Evolutionary conservation across 257 asterid species (phyloP), one percentile per base, ranked within the genome.

Genomic region (Apocynum venetum): DNA sequence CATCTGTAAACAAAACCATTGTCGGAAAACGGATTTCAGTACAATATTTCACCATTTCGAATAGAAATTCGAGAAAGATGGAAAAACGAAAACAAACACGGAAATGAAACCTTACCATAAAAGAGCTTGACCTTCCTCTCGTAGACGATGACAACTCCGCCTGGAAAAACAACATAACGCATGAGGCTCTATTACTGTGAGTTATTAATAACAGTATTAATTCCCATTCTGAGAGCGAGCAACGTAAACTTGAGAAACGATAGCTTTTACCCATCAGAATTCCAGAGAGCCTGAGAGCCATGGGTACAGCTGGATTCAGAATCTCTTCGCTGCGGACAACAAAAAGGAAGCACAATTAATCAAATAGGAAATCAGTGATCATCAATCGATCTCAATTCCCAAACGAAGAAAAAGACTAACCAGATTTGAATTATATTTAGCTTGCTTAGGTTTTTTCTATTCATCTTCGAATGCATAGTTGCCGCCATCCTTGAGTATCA

Each of bases 281-380:
- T 76, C 97, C 96, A 64, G 98, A 94, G 67, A 94, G 98, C 75
- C 98, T 87, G 76, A 94, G 92, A 77, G 98, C 98, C 98, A 94
- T 91, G 1, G 98, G 98, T 77, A 92, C 95, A 5, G 96, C 84
- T 40, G 98, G 98, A 79, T 94, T 91, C 60, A 94, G 82, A 76
- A 94, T 92, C 87, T 94, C 89, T 84, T 94, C 98, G 71, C 98
- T 94, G 57, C 75, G 43, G 10, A 38, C 47, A 71, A 20, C 64
- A 57, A 57, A 41, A 51, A 36, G 40, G 36, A 52, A 51, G 43
- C 6, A 19, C 70, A 38, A 49, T 80, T 52, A 76, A 55, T 57
- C 1, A 43, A 68, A 43, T 3, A 8, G 12, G 53, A 68, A 14
- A 15, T 38, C 71, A 38, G 10, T 15, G 31, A 13, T 36, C 46